A percentile compares a stretch with the other conserved stretches of the same genome.
Evolutionary conservation across 202 grass and related monocot species (phyloP).

Genomic region (Zizania palustris): DNA sequence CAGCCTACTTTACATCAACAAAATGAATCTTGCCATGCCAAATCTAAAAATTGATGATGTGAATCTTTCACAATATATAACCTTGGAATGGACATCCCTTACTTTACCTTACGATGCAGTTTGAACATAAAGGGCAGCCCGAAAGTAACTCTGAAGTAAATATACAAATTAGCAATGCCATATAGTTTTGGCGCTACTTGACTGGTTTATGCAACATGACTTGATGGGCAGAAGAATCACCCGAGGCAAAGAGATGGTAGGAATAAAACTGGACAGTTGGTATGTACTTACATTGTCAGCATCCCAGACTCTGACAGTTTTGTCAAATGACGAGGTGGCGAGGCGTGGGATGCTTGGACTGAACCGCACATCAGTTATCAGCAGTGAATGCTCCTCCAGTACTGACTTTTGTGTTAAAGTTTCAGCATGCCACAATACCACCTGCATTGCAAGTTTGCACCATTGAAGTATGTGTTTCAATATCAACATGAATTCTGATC

Average conservation of each 20-base stretch:
- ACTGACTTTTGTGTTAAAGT: slow-evolving; percentile 63
- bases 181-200: slow-evolving; percentile 1
- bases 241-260: neutral
- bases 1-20: slow-evolving; percentile 33
- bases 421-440: slow-evolving; percentile 64
- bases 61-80: slow-evolving; percentile 17
- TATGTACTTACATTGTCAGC: slow-evolving; percentile 50
- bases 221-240: neutral
- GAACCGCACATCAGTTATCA: slow-evolving; percentile 77
- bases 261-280: neutral
- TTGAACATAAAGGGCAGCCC: slow-evolving; percentile 8
- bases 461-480: slow-evolving; percentile 11
- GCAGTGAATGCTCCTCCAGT: slow-evolving; percentile 59
- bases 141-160: neutral
- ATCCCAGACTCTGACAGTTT: slow-evolving; percentile 84
- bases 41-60: slow-evolving; percentile 10
- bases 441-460: slow-evolving; percentile 60
- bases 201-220: neutral
- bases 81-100: neutral
- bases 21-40: slow-evolving; percentile 21
- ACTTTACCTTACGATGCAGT: neutral
- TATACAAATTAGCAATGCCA: neutral
- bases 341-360: slow-evolving; percentile 53
- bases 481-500: neutral
- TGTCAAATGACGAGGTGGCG: slow-evolving; percentile 85